Conservation (phyloP, 2,329 filamentous ascomycete genomes). For the Xylariaceae sp. region DNA sequence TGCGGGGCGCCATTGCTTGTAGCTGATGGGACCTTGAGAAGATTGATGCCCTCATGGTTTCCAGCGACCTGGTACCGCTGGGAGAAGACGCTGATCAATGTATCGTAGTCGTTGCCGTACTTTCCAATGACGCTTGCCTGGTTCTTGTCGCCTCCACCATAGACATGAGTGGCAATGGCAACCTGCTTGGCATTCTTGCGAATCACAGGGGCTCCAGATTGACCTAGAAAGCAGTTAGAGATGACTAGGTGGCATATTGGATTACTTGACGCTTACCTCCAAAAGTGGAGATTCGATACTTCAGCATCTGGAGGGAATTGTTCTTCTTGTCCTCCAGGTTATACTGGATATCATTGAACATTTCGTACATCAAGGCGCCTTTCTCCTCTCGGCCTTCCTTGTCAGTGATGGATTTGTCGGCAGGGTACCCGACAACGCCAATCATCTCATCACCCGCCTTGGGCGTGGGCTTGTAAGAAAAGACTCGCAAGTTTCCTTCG, state of each 20-base stretch:
- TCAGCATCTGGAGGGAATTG: constrained; percentile 8
- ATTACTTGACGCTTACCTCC: not conserved
- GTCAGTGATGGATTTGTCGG: not conserved
- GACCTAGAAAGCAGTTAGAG: not conserved
- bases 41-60: not conserved
- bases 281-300: constrained; percentile 12
- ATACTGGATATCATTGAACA: constrained; percentile 11
- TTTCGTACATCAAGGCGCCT: constrained; percentile 9
- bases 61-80: not conserved
- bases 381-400: constrained; percentile 7
- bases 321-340: constrained; percentile 9
- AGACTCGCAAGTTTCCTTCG: constrained; percentile 5
- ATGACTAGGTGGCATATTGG: not conserved
- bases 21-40: not conserved
- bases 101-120: constrained; percentile 8
- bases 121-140: constrained; percentile 4
- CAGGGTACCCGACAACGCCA: constrained; percentile 5
- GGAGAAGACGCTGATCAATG: not conserved
- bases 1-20: not conserved
- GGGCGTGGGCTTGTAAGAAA: constrained; percentile 9
- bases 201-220: constrained; percentile 10
- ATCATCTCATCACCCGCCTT: constrained; percentile 8
- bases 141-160: constrained; percentile 7
- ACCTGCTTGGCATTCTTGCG: not conserved
- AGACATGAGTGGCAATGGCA: constrained; percentile 7